A percentile compares a stretch with the other conserved stretches of the same genome.
Conservation (phyloP, 495 filamentous ascomycete genomes). For the Penicillium waksmanii region DNA sequence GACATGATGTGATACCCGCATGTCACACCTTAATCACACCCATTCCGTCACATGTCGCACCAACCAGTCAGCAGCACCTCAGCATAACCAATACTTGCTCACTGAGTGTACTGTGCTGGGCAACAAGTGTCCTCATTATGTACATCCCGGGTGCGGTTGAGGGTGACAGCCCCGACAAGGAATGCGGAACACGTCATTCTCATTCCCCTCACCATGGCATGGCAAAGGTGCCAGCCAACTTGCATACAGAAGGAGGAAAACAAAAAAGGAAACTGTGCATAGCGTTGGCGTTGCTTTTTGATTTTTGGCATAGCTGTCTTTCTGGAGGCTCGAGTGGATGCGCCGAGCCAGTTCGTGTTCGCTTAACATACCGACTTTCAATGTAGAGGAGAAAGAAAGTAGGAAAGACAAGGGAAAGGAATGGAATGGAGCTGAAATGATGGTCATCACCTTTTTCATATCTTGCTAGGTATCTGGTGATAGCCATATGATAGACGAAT, state of each 20-base stretch:
- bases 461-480: no score
- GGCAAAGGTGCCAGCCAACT: slow-evolving; percentile 1
- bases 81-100: neutral
- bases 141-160: neutral
- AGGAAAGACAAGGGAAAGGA: no score
- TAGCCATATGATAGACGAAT: neutral
- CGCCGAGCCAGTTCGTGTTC: neutral
- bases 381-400: neutral
- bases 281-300: slow-evolving; percentile 16
- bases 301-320: slow-evolving; percentile 6
- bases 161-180: neutral
- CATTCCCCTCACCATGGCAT: neutral
- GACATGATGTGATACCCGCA: neutral
- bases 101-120: no score
- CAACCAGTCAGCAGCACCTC: neutral
- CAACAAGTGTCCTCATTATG: no score
- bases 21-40: neutral
- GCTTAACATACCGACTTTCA: neutral
- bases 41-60: neutral
- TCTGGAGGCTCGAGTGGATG: neutral
- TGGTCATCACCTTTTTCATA: neutral
- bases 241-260: slow-evolving; percentile 18
- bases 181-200: neutral
- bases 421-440: neutral
- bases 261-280: slow-evolving; percentile 17